Evolutionary conservation across 2,329 filamentous ascomycete genomes (phyloP).

Genomic region (Periglandula ipomoeae): DNA sequence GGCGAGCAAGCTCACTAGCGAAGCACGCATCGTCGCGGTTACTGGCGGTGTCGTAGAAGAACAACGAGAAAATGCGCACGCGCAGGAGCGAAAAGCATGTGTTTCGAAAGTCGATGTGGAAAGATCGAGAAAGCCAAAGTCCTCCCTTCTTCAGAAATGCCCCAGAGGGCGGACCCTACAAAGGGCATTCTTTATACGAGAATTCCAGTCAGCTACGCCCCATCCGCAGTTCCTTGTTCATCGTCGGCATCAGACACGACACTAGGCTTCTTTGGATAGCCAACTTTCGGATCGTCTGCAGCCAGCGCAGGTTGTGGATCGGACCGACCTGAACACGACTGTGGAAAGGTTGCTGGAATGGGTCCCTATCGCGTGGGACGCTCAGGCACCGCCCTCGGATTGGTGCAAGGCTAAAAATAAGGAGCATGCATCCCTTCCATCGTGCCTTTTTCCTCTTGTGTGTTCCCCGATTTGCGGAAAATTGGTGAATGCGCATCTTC

Average conservation of each 20-base stretch:
- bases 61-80: background rate
- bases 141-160: background rate
- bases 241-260: background rate
- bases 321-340: background rate
- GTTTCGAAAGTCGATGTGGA: background rate
- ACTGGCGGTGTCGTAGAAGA: background rate
- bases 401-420: background rate
- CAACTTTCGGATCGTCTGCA: background rate
- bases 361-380: background rate
- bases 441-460: background rate
- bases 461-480: background rate
- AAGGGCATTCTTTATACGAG: background rate
- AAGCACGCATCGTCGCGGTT: background rate
- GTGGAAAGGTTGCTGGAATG: too few species aligned
- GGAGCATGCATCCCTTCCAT: background rate
- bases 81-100: background rate
- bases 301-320: background rate
- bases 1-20: background rate
- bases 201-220: background rate
- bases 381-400: background rate
- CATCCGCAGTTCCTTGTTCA: background rate
- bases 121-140: background rate
- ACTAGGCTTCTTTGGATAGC: background rate
- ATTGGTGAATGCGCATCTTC: too few species aligned
- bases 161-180: background rate